Base-by-base conservation (phyloP, 2,329 filamentous ascomycete genomes). In the Cytospora paraplurivora region DNA sequence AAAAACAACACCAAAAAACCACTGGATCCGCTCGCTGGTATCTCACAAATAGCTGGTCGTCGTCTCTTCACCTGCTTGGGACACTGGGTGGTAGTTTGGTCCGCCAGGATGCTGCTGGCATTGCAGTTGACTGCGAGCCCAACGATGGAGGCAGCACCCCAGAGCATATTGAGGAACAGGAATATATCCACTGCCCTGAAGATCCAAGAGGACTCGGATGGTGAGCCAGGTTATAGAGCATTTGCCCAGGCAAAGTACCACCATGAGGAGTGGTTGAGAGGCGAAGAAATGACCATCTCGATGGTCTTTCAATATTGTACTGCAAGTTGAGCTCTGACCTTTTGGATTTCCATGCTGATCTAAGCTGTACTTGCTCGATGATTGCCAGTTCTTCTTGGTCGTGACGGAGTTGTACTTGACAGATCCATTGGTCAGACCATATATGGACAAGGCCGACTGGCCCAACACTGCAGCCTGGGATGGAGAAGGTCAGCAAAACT, bases 191-290 rank as follows among this genome's bases (percentile, higher is more conserved):
- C 50, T 8, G 35, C 47, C 8, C 33, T 12, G 38, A 37, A 63
- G 15, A 35, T 63, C 56, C 8, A 41, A 47, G 33, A 59, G 59
- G 1, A 63, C 50, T 5, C 62, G 56, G 11, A 58, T 56, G 35
- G 59, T 50, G 5, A 63, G 50, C 12, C 49, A 53, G 11, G 56
- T 50, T 8, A 52, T 44, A 8, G 62, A 63, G 21, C 62, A 63
- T 44, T 63, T 59, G 17, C 38, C 37, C 32, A 63, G n/a, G n/a
- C 62, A 51, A 10, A 50, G 17, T 7, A 59, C 35, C 3, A 27
- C 15, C 10, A 59, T 19, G 4, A 38, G 32, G 33, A 59, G 50
- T 1, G 59, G 15, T 32, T 59, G 50, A 12, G 50, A 63, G 8
- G 55, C n/a, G n/a, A 63, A 54, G n/a, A 38, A 63, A 59, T 11